Evolutionary conservation across 345 rosid species (phyloP), one percentile per base, ranked within the genome.

Genomic region (Citrus inodora): DNA sequence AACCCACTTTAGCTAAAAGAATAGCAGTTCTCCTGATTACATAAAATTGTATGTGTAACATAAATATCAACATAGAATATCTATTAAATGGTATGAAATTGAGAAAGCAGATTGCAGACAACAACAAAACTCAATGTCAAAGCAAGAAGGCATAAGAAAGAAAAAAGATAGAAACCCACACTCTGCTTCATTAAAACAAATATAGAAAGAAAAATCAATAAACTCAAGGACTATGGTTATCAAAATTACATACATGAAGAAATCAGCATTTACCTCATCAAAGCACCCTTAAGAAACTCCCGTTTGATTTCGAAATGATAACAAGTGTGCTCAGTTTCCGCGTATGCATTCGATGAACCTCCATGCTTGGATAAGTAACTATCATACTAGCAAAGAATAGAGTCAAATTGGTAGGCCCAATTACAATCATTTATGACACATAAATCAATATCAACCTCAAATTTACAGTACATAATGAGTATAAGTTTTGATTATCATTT

Each of bases 311-410:
- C 99, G 82, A 96, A 96, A 88, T 96, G 97, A 83, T 94, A 96
- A 88, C 99, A 96, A 53, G 98, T 92, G 82, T 90, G 94, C 87
- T 96, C 99, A 75, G 90, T 84, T 79, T 96, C 98, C 0, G 99
- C 94, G 86, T 94, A 96, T 14, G 99, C 98, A 83, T 96, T 96
- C 73, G 99, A 92, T 70, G 97, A 91, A 74, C 99, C 99, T 72
- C 99, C 99, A 35, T 96, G 99, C 89, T 92, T 91, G 85, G 99
- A 94, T 90, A 96, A 87, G 84, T 91, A 96, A 90, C 97, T 94
- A 88, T 92, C 99, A 86, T 94, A 96, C 99, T 96, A 86, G 86
- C 90, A 89, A 83, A 83, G 80, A 81, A 79, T 88, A 71, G 75
- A 82, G 86, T 91, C 91, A 87, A 83, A 82, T 48, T 72, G 56